Base-by-base conservation (phyloP, 257 asterid genomes). In the Hygrophila difformis region DNA sequence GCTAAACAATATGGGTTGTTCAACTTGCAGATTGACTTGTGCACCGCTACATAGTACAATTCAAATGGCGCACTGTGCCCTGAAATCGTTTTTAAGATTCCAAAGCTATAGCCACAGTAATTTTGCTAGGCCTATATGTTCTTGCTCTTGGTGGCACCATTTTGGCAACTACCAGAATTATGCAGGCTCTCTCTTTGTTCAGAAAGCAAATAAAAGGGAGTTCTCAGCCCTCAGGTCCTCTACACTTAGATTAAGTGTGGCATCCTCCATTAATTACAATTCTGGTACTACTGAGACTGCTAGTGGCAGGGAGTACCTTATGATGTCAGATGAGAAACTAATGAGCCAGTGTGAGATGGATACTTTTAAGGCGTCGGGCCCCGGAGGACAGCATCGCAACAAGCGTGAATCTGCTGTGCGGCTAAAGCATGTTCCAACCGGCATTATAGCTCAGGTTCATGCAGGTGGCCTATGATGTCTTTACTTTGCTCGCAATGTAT, bases 361-460 rank as follows among this genome's bases (percentile, higher is more conserved):
- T 51, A 85, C 98, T 49, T 89, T 60, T 63, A 89, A 76, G 71
- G 66, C 83, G 22, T 85, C 96, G 1, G 98, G 98, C 39, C 96
- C 96, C 0, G 98, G 98, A 21, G 98, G 98, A 33, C 98, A 89
- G 65, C 98, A 89, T 73, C 96, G 98, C 18, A 89, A 89, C 74
- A 89, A 89, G 76, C 82, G 96, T 10, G 98, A 89, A 67, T 71
- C 98, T 26, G 93, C 98, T 39, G 98, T 89, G 61, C 98, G 98
- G 49, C 72, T 89, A 55, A 89, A 85, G 81, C 98, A 89, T 67
- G 75, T 70, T 15, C 98, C 96, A 4, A 82, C 96, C 0, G 93
- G 96, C 63, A 75, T 85, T 55, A 51, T 59, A 38, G 82, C 94
- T 50, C 98, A 89, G 95, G 96, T 84, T 61, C 24, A 35, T 34